phyloP scores from a whole-genome alignment of 2,329 filamentous ascomycete genomes.

The Periconia sp. region DNA sequence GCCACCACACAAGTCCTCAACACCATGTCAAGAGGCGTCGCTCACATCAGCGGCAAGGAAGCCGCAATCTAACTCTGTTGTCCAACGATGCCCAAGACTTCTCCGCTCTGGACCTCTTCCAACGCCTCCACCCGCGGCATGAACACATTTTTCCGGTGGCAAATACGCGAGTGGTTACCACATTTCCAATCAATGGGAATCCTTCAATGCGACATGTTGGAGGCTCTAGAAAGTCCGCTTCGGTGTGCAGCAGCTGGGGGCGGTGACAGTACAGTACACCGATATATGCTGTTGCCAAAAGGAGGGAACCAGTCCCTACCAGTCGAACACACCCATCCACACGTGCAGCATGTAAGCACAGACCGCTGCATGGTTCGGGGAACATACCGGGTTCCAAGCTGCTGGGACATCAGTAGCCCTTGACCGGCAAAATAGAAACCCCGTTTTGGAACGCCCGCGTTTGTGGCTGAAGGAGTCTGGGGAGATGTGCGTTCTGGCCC shows the following conservation, averaged over 20 bases:
- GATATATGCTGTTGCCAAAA: conserved; percentile 3
- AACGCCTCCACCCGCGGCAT: not conserved
- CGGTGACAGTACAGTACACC: conserved; percentile 4
- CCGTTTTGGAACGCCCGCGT: conserved; percentile 15
- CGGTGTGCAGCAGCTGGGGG: conserved; percentile 1
- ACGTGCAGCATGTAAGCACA: conserved; percentile 12
- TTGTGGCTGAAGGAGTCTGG: conserved; percentile 16
- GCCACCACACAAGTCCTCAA: conserved; percentile 9
- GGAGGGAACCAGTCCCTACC: conserved; percentile 7
- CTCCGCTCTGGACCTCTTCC: not conserved
- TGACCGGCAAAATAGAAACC: conserved; percentile 27
- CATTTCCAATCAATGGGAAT: not conserved
- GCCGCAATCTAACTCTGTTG: conserved; percentile 15
- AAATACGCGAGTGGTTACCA: conserved; percentile 13
- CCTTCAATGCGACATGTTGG: conserved; percentile 2
- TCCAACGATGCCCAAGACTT: conserved; percentile 10
- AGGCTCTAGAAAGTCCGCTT: conserved; percentile 25
- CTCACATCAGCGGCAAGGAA: conserved; percentile 20
- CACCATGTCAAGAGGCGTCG: conserved; percentile 4
- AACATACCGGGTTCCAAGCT: conserved; percentile 22
- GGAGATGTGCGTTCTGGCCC: conserved; percentile 3
- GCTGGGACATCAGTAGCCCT: conserved; percentile 14
- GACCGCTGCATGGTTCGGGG: conserved; percentile 21
- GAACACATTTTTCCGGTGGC: conserved; percentile 25
- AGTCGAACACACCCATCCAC: conserved; percentile 4